Conservation (phyloP, 139 green algal genomes). For the Astrephomene gubernaculifera region DNA sequence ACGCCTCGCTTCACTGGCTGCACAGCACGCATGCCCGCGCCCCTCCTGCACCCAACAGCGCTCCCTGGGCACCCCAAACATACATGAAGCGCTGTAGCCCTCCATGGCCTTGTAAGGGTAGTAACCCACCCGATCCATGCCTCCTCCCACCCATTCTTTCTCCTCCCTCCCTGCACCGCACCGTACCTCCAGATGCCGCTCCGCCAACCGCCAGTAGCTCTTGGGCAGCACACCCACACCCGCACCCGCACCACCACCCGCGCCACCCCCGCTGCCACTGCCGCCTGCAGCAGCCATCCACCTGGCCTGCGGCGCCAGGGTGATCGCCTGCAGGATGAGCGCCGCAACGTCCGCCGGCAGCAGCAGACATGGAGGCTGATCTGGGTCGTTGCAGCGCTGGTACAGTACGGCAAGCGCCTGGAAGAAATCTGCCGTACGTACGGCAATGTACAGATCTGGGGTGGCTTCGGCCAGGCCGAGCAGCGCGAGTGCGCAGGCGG, state of each 20-base stretch:
- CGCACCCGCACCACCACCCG: no score
- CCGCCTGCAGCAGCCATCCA: no score
- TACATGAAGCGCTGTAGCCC: no score
- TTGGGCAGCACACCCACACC: no score
- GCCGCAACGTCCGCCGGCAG: conserved; percentile 29
- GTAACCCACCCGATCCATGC: no score
- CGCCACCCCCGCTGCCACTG: no score
- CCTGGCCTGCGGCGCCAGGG: background rate
- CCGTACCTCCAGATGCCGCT: conserved; percentile 19
- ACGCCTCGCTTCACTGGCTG: no score
- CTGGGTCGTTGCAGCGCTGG: conserved; percentile 17
- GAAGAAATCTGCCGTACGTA: conserved; percentile 1
- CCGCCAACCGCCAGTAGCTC: background rate
- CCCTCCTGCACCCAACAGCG: no score
- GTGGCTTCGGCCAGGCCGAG: conserved; percentile 5
- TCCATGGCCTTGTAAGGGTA: no score
- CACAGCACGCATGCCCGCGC: no score
- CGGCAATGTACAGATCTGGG: conserved; percentile 6
- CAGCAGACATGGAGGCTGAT: background rate
- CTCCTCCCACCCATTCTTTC: background rate
- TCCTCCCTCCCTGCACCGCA: background rate
- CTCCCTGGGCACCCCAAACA: no score
- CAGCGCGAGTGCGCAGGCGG: conserved; percentile 33
- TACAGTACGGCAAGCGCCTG: conserved; percentile 37
- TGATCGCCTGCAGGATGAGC: conserved; percentile 19